Conservation (phyloP, 306 rosid genomes). For the Quercus agrifolia region DNA sequence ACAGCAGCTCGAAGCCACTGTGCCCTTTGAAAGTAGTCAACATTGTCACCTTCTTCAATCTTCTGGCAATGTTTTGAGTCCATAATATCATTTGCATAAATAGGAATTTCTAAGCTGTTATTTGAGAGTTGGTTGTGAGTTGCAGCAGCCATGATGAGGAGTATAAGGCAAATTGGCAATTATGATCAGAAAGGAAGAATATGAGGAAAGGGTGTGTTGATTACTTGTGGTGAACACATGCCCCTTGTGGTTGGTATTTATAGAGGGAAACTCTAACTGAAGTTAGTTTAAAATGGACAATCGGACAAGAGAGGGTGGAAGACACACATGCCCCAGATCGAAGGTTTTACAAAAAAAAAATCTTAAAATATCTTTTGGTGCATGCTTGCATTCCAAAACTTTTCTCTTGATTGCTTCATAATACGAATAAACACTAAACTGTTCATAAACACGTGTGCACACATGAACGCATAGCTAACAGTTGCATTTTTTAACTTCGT, state of each 20-base stretch:
- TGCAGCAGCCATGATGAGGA: not conserved
- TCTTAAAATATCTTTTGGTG: no score
- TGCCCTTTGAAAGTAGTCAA: slow-evolving; percentile 24
- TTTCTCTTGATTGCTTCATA: no score
- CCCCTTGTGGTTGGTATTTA: not conserved
- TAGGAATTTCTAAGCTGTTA: not conserved
- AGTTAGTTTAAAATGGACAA: not conserved
- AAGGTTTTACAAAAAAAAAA: not conserved
- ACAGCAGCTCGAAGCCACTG: slow-evolving; percentile 40
- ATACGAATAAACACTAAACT: no score
- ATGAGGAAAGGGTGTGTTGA: not conserved
- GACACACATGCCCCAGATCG: not conserved
- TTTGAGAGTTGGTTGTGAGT: not conserved
- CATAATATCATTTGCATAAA: not conserved
- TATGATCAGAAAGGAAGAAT: not conserved
- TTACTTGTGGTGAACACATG: not conserved
- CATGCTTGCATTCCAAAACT: slow-evolving; percentile 10
- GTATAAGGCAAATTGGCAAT: not conserved
- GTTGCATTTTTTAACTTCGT: not conserved
- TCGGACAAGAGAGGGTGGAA: not conserved
- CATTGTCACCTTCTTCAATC: not conserved
- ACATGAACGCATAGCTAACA: no score
- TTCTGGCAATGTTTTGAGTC: not conserved
- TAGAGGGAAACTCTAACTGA: not conserved
- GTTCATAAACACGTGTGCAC: no score